These are phyloP conservation scores for Penicillium fimorum DNA, from an alignment of 495 filamentous ascomycete species.

Conservation along the genomic window DNA sequence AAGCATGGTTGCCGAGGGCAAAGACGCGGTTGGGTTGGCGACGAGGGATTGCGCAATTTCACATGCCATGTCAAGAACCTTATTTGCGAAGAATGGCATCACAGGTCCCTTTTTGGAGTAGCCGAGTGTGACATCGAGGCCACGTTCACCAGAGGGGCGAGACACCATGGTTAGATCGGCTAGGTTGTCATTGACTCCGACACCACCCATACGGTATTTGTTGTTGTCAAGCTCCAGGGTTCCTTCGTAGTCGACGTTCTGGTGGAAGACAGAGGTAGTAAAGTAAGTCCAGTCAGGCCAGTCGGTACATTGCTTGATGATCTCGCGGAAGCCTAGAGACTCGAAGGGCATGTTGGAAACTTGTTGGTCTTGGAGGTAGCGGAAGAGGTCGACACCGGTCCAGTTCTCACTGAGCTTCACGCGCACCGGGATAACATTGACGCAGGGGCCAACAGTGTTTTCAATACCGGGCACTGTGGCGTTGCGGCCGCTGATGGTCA, in stretches of 20 bases:
- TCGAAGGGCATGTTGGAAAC: conserved; percentile 59
- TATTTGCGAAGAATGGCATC: conserved; percentile 38
- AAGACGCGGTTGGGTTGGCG: conserved; percentile 39
- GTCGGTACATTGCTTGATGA: conserved; percentile 56
- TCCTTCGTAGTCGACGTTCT: conserved; percentile 45
- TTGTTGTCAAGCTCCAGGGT: conserved; percentile 46
- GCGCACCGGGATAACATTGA: conserved; percentile 60
- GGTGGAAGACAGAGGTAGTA: conserved; percentile 49
- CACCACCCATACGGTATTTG: conserved; percentile 49
- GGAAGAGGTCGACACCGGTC: conserved; percentile 53
- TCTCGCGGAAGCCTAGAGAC: conserved; percentile 58
- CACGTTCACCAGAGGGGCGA: conserved; percentile 38
- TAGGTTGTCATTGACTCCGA: conserved; percentile 51
- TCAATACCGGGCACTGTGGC: conserved; percentile 53
- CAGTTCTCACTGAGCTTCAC: conserved; percentile 49
- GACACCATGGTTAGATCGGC: conserved; percentile 52
- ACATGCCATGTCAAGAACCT: conserved; percentile 51
- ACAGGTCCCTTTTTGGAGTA: conserved; percentile 48
- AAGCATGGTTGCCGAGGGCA: conserved; percentile 44
- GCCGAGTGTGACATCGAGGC: conserved; percentile 44
- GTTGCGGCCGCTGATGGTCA: conserved; percentile 57
- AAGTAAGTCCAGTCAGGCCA: conserved; percentile 56
- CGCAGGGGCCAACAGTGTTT: conserved; percentile 55
- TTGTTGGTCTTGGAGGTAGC: conserved; percentile 57
- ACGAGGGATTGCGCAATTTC: conserved; percentile 45